Evolutionary conservation across 208 protist genomes (phyloP).

Genomic region (Leishmania martiniquensis): DNA sequence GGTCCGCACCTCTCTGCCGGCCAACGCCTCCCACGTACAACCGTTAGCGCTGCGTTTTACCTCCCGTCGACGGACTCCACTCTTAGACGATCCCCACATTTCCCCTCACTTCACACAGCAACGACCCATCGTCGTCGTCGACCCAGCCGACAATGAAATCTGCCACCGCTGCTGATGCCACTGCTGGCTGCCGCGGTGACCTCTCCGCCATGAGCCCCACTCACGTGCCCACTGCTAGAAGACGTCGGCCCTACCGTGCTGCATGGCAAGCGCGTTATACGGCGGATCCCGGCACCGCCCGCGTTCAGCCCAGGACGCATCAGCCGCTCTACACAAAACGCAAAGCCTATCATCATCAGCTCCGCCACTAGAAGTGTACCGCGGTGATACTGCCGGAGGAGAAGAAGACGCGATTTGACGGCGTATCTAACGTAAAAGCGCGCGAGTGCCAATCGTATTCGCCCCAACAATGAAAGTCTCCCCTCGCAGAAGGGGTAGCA

Average conservation of each 20-base stretch:
- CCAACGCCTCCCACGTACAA: not conserved
- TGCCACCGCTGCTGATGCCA: constrained; percentile 1
- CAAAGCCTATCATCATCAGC: constrained; percentile 29
- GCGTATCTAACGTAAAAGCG: constrained; percentile 32
- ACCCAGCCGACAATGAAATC: constrained; percentile 14
- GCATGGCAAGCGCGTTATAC: not conserved
- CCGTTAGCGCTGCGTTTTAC: not conserved
- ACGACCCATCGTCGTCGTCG: constrained; percentile 11
- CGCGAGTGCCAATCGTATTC: constrained; percentile 15
- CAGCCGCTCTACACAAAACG: constrained; percentile 20
- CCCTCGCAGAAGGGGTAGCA: constrained; percentile 54
- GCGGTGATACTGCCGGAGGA: constrained; percentile 13
- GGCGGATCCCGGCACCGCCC: not conserved
- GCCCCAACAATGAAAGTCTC: constrained; percentile 21
- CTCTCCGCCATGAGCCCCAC: not conserved
- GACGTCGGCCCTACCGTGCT: not conserved
- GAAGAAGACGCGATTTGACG: constrained; percentile 23
- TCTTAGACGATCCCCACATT: not conserved
- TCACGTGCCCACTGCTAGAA: not conserved
- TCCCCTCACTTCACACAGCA: not conserved
- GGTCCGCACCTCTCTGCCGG: not conserved
- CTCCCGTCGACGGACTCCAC: not conserved
- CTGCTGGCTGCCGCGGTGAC: not conserved
- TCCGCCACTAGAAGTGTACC: constrained; percentile 25
- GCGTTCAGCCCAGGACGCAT: constrained; percentile 7